phyloP scores from a whole-genome alignment of 2,329 filamentous ascomycete genomes.

The Chrysoporthe cubensis region DNA sequence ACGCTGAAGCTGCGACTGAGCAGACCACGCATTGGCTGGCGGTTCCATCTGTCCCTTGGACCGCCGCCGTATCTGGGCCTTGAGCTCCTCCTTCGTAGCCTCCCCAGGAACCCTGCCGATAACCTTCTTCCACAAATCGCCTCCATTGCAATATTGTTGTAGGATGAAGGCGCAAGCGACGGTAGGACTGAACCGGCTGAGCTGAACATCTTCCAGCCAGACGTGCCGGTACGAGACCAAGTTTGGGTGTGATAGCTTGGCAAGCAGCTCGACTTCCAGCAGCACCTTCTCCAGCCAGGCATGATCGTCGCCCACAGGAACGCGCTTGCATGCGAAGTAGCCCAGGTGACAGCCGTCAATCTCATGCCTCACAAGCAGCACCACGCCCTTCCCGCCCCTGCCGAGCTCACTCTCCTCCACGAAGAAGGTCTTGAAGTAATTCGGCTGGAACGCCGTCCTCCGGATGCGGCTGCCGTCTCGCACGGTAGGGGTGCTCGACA shows the following conservation, averaged over 20 bases:
- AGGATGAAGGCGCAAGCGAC: constrained; percentile 96
- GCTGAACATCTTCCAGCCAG: constrained; percentile 88
- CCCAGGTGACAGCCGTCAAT: constrained; percentile 88
- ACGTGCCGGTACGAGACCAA: constrained; percentile 96
- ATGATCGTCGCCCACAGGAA: constrained; percentile 93
- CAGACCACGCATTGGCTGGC: constrained; percentile 50
- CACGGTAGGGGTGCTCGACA: constrained; percentile 56
- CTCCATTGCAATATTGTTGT: constrained; percentile 95
- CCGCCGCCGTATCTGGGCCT: constrained; percentile 80
- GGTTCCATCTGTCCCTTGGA: constrained; percentile 77
- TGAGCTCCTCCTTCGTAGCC: constrained; percentile 80
- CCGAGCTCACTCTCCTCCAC: constrained; percentile 86
- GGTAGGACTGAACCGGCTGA: constrained; percentile 84
- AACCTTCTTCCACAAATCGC: constrained; percentile 87
- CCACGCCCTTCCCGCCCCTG: constrained; percentile 90
- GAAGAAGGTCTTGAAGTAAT: constrained; percentile 94
- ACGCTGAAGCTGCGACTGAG: constrained; percentile 60
- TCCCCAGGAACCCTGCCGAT: constrained; percentile 67
- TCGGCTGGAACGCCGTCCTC: constrained; percentile 82
- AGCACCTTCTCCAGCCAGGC: constrained; percentile 93
- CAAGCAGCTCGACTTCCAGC: constrained; percentile 89
- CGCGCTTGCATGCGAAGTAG: constrained; percentile 93
- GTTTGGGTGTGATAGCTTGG: constrained; percentile 91
- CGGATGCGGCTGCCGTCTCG: constrained; percentile 72
- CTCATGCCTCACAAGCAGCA: constrained; percentile 89